Conservation (phyloP, 192 early-diverging fungal species). For the Backusella liffmaniae region DNA sequence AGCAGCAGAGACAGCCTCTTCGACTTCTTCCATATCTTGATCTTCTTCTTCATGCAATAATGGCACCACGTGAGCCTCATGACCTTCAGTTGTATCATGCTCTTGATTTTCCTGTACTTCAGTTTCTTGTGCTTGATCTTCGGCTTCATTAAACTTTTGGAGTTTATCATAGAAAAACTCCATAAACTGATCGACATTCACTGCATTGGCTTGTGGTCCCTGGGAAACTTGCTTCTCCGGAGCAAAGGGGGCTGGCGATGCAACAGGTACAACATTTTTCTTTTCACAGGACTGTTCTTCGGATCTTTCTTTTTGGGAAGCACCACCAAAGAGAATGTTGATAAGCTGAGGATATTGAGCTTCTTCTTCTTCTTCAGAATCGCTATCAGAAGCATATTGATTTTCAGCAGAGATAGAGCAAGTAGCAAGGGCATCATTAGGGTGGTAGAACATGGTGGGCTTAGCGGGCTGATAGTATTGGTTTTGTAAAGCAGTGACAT, state of each 20-base stretch:
- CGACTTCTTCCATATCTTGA: constrained; percentile 4
- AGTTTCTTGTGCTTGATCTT: background rate
- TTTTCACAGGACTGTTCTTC: background rate
- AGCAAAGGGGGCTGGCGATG: background rate
- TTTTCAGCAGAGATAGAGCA: background rate
- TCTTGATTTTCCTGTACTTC: background rate
- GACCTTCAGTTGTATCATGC: background rate
- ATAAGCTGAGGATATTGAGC: background rate
- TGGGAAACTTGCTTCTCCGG: background rate
- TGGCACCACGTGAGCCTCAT: background rate
- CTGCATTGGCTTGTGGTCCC: background rate
- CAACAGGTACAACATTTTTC: background rate
- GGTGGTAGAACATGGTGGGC: background rate
- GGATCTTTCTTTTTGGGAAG: background rate
- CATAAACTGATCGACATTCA: constrained; percentile 5
- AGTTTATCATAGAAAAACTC: background rate
- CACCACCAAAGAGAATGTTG: background rate
- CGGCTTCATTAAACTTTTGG: background rate
- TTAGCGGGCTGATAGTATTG: background rate
- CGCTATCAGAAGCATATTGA: background rate
- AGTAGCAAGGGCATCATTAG: background rate
- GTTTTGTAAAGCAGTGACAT: background rate
- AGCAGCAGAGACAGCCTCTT: background rate
- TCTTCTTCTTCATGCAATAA: background rate
- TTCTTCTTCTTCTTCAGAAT: constrained; percentile 1